A percentile compares a stretch with the other conserved stretches of the same genome.
Evolutionary conservation across 352 stramenopile species (phyloP).

Genomic region (Pythium periplocum): DNA sequence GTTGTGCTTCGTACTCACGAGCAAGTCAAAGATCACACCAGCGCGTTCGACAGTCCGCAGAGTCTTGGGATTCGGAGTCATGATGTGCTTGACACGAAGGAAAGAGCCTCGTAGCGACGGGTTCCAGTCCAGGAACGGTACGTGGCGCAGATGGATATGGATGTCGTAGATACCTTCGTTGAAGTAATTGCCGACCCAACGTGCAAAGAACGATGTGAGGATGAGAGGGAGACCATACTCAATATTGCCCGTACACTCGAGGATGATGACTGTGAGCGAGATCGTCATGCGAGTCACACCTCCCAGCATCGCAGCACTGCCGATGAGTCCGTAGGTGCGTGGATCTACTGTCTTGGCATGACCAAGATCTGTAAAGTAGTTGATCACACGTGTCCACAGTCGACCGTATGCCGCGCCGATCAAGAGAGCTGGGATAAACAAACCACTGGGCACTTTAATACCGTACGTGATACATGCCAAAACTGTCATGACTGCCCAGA

Average conservation of each 20-base stretch:
- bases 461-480: constrained; percentile 94
- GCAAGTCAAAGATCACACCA: constrained; percentile 92
- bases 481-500: constrained; percentile 65
- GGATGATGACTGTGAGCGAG: constrained; percentile 96
- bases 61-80: constrained; percentile 92
- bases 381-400: constrained; percentile 81
- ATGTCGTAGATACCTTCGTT: constrained; percentile 99
- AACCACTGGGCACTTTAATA: constrained; percentile 92
- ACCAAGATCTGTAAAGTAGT: constrained; percentile 57
- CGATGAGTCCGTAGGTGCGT: constrained; percentile 95
- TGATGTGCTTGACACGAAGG: constrained; percentile 90
- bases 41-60: constrained; percentile 90
- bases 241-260: constrained; percentile 98
- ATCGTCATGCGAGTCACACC: constrained; percentile 98
- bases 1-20: constrained; percentile 83
- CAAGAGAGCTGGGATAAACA: constrained; percentile 96
- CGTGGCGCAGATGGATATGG: constrained; percentile 93
- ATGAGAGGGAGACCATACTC: constrained; percentile 98
- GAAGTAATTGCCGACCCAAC: constrained; percentile 97
- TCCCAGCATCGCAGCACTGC: constrained; percentile 92
- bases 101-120: constrained; percentile 58
- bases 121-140: constrained; percentile 79
- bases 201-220: constrained; percentile 94
- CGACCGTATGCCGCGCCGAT: constrained; percentile 94
- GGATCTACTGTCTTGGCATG: constrained; percentile 65